Conservation (phyloP, 2,329 filamentous ascomycete genomes). For the Exserohilum turcica region DNA sequence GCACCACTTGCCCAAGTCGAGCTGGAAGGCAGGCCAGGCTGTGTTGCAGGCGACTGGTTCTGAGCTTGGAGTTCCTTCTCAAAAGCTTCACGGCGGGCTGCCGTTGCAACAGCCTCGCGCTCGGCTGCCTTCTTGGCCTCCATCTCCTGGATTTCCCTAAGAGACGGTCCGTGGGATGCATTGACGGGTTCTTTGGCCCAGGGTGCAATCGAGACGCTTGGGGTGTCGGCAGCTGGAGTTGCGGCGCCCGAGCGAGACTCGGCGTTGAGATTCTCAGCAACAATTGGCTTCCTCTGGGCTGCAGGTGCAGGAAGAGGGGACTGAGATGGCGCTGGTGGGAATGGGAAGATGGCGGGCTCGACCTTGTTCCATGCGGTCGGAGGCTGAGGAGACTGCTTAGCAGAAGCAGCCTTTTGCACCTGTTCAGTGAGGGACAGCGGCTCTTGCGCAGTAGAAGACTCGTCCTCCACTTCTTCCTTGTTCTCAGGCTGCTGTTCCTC, state of each 20-base stretch:
- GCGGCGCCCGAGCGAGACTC: slow-evolving; percentile 75
- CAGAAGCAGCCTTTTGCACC: slow-evolving; percentile 74
- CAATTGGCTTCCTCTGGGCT: slow-evolving; percentile 82
- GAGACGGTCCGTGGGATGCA: slow-evolving; percentile 79
- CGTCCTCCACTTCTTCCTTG: slow-evolving; percentile 10
- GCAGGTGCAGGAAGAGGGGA: slow-evolving; percentile 88
- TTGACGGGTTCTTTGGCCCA: slow-evolving; percentile 87
- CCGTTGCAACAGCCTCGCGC: slow-evolving; percentile 78
- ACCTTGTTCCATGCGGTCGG: slow-evolving; percentile 65
- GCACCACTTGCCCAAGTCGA: slow-evolving; percentile 82
- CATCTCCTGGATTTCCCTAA: slow-evolving; percentile 95
- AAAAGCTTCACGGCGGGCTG: slow-evolving; percentile 74
- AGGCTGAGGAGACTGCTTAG: slow-evolving; percentile 61
- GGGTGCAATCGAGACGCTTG: slow-evolving; percentile 78
- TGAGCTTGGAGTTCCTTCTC: slow-evolving; percentile 77
- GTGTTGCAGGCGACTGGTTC: slow-evolving; percentile 63
- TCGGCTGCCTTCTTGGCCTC: slow-evolving; percentile 93
- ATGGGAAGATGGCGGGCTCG: slow-evolving; percentile 76
- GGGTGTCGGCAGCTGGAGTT: slow-evolving; percentile 70
- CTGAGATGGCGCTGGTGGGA: slow-evolving; percentile 73
- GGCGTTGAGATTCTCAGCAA: slow-evolving; percentile 73
- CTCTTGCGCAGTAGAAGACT: slow-evolving; percentile 49
- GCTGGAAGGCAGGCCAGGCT: slow-evolving; percentile 80
- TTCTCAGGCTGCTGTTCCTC: slow-evolving; percentile 22
- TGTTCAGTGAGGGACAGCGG: slow-evolving; percentile 78